Conservation (phyloP, 2,329 filamentous ascomycete genomes). For the Aspergillus clavatus region DNA sequence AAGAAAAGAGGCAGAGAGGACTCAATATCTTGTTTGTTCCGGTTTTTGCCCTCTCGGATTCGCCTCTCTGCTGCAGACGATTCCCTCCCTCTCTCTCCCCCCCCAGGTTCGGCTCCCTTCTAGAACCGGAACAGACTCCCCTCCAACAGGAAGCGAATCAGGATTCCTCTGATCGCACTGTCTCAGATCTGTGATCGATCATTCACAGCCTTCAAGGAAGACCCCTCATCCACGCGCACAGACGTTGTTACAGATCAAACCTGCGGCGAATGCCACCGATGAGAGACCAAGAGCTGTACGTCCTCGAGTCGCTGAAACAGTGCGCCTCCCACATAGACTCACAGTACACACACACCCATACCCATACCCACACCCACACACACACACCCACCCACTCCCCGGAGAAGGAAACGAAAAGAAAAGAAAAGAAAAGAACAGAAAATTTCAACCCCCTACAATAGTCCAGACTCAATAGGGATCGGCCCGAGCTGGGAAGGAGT, state of each 20-base stretch:
- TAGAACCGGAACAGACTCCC: background rate
- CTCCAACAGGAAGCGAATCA: background rate
- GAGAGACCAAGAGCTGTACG: background rate
- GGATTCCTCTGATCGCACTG: background rate
- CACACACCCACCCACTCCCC: too few species aligned
- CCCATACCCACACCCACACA: too few species aligned
- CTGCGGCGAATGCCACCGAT: background rate
- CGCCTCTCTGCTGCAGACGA: too few species aligned
- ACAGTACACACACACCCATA: too few species aligned
- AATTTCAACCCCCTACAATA: background rate
- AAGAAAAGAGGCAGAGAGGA: background rate
- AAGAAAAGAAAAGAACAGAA: background rate
- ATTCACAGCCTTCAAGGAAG: background rate
- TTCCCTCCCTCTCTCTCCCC: background rate
- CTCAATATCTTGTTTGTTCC: too few species aligned
- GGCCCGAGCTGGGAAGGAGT: slow-evolving; percentile 1
- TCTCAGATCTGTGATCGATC: background rate
- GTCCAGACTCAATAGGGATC: slow-evolving; percentile 3
- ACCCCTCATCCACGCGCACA: background rate
- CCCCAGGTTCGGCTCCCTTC: background rate
- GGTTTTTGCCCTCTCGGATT: too few species aligned
- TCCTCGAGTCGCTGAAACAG: background rate
- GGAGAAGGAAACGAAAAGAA: too few species aligned
- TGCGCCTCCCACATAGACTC: background rate
- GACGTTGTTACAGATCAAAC: background rate